A percentile compares a stretch with the other conserved stretches of the same genome.
Conservation (phyloP, 768 basidiomycete species). For the Kwoniella newhampshirensis region DNA sequence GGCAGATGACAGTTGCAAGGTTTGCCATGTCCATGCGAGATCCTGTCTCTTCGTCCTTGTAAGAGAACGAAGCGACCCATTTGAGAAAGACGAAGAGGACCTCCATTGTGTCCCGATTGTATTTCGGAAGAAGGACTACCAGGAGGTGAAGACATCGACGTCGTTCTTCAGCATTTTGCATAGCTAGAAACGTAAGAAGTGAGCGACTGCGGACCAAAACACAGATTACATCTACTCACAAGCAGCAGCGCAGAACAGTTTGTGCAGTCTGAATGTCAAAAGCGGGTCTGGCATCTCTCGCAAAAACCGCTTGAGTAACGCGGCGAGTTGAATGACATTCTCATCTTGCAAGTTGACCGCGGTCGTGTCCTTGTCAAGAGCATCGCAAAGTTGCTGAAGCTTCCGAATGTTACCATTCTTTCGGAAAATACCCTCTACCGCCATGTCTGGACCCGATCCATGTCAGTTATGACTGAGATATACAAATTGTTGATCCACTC, state of each 20-base stretch:
- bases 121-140: constrained; percentile 81
- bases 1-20: constrained; percentile 93
- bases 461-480: not conserved
- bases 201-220: not conserved
- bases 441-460: constrained; percentile 77
- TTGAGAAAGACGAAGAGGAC: constrained; percentile 97
- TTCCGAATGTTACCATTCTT: constrained; percentile 97
- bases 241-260: constrained; percentile 81
- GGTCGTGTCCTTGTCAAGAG: constrained; percentile 88
- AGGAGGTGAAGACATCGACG: constrained; percentile 80
- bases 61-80: constrained; percentile 99
- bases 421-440: constrained; percentile 96
- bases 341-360: constrained; percentile 90
- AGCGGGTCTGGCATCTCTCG: constrained; percentile 94
- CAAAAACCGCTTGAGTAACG: constrained; percentile 93
- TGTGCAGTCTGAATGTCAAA: constrained; percentile 90
- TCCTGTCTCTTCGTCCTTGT: constrained; percentile 94
- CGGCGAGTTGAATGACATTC: constrained; percentile 95
- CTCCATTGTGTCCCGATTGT: constrained; percentile 95
- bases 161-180: constrained; percentile 73
- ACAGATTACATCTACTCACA: constrained; percentile 66
- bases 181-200: constrained; percentile 57
- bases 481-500: constrained; percentile 45
- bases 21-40: constrained; percentile 98
- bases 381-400: constrained; percentile 83